Evolutionary conservation across 768 basidiomycete species (phyloP), one percentile per base, ranked within the genome.

Genomic region (Lactarius hatsudake): DNA sequence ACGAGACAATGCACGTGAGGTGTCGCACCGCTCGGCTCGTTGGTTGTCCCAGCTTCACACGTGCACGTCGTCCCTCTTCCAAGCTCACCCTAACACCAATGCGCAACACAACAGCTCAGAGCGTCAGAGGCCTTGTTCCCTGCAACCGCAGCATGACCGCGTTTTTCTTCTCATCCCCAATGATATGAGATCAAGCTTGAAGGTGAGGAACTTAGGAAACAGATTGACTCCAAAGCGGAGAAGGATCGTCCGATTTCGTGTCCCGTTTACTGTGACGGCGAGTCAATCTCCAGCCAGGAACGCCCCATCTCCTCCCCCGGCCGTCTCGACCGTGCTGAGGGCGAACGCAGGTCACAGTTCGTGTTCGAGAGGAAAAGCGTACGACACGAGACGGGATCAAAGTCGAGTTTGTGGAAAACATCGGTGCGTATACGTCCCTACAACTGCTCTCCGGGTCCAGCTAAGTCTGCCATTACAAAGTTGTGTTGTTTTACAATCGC

Each of bases 351-450:
- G 89, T 93, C 6, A 83, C 87, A 15, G 88, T 98, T 69, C 87
- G 94, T 28, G 89, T 96, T 9, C 86, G 94, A 58, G 97, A 98
- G 74, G 96, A 96, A 26, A 98, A 97, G 86, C 94, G 90, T 76
- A 81, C 32, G 68, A 83, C 62, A 3, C 97, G 98, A 74, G 96
- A 98, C 38, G 96, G 96, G 3, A 95, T 99, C 76, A 95, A 98
- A 78, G 92, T 99, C 54, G 96, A 98, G 79, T 96, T 99, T 74
- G 90, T 95, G 30, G 95, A 96, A 36, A 93, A 89, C 73, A 98
- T 98, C 74, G 96, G 96, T 90, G 70, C 45, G 89, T 77, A 43
- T 42, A 59, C 59, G n/a, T 64, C 36, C 15, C 54, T n/a, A n/a
- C n/a, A n/a, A n/a, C n/a, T n/a, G 5, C n/a, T 20, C 9, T 34